phyloP scores from a whole-genome alignment of 1,284 basidiomycete species.

The Kalmanozyma brasiliensis region DNA sequence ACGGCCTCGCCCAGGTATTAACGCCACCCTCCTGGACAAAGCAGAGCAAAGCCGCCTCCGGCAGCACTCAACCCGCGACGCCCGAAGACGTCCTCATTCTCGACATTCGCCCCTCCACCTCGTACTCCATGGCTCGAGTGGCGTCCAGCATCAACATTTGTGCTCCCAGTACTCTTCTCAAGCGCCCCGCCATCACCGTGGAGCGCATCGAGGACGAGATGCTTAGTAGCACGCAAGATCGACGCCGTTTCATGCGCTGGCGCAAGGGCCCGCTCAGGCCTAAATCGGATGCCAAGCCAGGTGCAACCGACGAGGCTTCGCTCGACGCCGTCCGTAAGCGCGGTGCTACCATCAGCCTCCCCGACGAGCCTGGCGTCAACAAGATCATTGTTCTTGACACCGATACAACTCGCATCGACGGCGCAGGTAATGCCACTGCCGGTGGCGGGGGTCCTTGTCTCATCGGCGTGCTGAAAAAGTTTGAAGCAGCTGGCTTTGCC shows the following conservation, averaged over 20 bases:
- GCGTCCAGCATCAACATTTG: constrained; percentile 82
- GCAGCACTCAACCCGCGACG: constrained; percentile 4
- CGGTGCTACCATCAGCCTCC: constrained; percentile 27
- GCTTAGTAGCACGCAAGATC: constrained; percentile 49
- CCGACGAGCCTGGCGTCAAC: constrained; percentile 43
- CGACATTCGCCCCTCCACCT: constrained; percentile 82
- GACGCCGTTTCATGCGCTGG: constrained; percentile 53
- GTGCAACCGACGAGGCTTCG: constrained; percentile 9
- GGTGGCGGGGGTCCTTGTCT: constrained; percentile 65
- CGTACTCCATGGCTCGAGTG: constrained; percentile 54
- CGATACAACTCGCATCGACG: constrained; percentile 51
- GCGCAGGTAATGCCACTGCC: constrained; percentile 55
- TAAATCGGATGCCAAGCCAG: constrained; percentile 17
- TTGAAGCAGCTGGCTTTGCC: constrained; percentile 57
- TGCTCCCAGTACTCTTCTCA: constrained; percentile 89
- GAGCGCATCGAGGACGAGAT: constrained; percentile 64
- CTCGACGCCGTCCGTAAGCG: constrained; percentile 26
- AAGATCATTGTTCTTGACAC: constrained; percentile 65
- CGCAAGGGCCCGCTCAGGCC: constrained; percentile 40
- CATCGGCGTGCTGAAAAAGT: constrained; percentile 64
- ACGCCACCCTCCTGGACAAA: constrained; percentile 21
- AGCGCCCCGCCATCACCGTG: constrained; percentile 62
- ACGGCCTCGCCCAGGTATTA: constrained; percentile 36
- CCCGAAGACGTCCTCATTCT: constrained; percentile 71
- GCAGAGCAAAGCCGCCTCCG: constrained; percentile 5